These are phyloP conservation scores for Zasmidium cellare DNA, from an alignment of 2,329 filamentous ascomycete genomes.

Conservation along the genomic window DNA sequence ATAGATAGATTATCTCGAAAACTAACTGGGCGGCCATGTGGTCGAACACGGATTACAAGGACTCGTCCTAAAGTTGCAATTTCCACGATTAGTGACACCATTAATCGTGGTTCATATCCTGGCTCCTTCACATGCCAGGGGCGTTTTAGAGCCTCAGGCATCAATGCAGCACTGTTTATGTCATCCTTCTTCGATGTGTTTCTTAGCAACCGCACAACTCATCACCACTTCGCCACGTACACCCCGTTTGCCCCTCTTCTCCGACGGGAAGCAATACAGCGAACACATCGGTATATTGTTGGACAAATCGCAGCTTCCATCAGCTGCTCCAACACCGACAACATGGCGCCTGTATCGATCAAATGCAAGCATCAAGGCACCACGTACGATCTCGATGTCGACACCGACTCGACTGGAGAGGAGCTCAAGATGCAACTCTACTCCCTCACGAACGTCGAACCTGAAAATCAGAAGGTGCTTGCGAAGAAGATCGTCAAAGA, in stretches of 20 bases:
- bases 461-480: constrained; percentile 92
- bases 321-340: not conserved
- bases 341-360: constrained; percentile 46
- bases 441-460: constrained; percentile 93
- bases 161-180: not conserved
- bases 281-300: not conserved
- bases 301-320: not conserved
- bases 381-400: constrained; percentile 91
- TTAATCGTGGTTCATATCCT: too few relatives aligned
- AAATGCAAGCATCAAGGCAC: constrained; percentile 94
- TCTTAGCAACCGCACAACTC: too few relatives aligned
- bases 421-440: constrained; percentile 95
- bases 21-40: too few relatives aligned
- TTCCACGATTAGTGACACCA: too few relatives aligned
- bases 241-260: not conserved
- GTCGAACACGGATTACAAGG: too few relatives aligned
- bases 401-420: constrained; percentile 79
- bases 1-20: too few relatives aligned
- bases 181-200: not conserved
- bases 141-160: not conserved
- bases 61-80: too few relatives aligned
- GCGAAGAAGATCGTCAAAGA: constrained; percentile 95
- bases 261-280: not conserved
- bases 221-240: not conserved
- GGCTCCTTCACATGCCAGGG: too few relatives aligned